Percentiles rank a stretch among this genome's conserved stretches.
Evolutionary conservation across 2,329 filamentous ascomycete genomes (phyloP).

Genomic region (Coniochaeta sp.): DNA sequence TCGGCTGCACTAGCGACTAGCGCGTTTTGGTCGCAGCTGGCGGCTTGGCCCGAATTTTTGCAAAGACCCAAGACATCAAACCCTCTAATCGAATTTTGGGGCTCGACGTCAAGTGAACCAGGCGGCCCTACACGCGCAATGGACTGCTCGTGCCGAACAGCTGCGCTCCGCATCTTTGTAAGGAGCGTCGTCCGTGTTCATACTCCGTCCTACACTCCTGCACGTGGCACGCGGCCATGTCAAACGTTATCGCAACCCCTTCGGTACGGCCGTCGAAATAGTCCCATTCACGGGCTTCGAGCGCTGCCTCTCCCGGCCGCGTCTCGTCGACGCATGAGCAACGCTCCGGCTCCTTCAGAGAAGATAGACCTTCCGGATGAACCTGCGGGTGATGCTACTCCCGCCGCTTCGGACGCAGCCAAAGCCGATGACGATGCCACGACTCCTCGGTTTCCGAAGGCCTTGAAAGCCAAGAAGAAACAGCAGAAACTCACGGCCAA

Average conservation of each 20-base stretch:
- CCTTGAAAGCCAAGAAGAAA: slow-evolving; percentile 26
- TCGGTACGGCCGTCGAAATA: neutral
- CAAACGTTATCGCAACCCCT: neutral
- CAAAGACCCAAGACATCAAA: neutral
- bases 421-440: neutral
- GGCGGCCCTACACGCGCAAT: slow-evolving; percentile 21
- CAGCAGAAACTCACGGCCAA: slow-evolving; percentile 36
- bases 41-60: neutral
- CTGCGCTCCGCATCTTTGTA: slow-evolving; percentile 39
- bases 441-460: neutral
- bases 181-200: slow-evolving; percentile 36
- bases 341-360: neutral
- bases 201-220: slow-evolving; percentile 9
- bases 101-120: neutral
- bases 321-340: neutral
- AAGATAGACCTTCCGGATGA: neutral
- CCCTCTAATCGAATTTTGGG: neutral
- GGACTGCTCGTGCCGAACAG: slow-evolving; percentile 39
- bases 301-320: neutral
- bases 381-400: neutral
- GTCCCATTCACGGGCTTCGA: neutral
- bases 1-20: neutral
- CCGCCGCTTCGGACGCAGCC: slow-evolving; percentile 1
- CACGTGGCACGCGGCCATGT: neutral
- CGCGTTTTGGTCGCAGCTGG: neutral